Base-by-base conservation (phyloP, 2,329 filamentous ascomycete species). In the Nigrograna mackinnonii region DNA sequence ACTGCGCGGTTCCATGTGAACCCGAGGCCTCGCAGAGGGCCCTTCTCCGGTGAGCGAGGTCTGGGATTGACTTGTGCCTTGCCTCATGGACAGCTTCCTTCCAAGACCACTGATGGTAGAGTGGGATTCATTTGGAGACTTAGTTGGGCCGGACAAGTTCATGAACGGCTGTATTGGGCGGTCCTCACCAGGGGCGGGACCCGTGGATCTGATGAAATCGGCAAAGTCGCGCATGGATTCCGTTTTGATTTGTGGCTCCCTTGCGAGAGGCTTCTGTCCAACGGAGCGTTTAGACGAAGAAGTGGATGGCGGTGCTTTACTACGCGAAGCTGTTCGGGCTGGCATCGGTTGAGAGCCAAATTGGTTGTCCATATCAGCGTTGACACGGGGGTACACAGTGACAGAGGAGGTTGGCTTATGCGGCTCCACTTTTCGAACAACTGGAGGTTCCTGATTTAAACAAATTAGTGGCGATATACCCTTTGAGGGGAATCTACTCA, bases 151-250 rank as follows among this genome's bases (percentile, higher is more conserved):
- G 24, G 22, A 13, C 16, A 66, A 49, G 24, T 52, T 47, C 11
- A 66, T 52, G 41, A 68, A 66, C n/a, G 62, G 65, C 30, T 67
- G 63, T 16, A 64, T 49, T 11, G 60, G 54, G 34, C 60, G 59
- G 31, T 62, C 56, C 17, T 65, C 55, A 17, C 57, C 58, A 7
- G 60, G 57, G 45, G 50, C 57, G 43, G 56, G 92, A 2, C 89
- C 90, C 21, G 90, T 95, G 1, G 87, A 88, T 46, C 89, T 86
- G 58, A 95, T 89, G 64, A 96, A 96, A 45, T 95, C 87, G 17
- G 90, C 88, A 70, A 96, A 89, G 57, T 96, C 91, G 34, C 84
- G 78, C 6, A 86, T 82, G 0, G 89, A 89, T 48, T 91, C 87
- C 4, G 78, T 76, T 7, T 83, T 78, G 6, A 87, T 75, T 47